Percentiles rank a stretch among this genome's conserved stretches.
These are phyloP conservation scores for Sporothrix globosa DNA, from an alignment of 2,329 filamentous ascomycete genomes.

Conservation along the genomic window DNA sequence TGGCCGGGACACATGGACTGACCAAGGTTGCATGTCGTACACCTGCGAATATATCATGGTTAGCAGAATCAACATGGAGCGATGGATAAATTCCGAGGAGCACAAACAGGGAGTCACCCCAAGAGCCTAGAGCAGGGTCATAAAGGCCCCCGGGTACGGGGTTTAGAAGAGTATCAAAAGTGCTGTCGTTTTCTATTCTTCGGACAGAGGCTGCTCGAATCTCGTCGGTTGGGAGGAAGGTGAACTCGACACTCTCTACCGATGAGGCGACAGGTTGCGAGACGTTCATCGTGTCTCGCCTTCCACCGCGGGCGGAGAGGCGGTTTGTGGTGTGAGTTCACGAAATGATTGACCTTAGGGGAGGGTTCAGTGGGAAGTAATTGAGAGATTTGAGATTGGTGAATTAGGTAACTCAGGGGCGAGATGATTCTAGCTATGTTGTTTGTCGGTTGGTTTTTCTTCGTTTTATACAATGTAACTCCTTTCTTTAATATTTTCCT, in stretches of 20 bases:
- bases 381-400: neutral
- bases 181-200: conserved; percentile 87
- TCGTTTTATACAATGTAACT: no score
- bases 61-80: neutral
- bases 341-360: neutral
- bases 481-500: neutral
- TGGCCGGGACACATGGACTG: conserved; percentile 86
- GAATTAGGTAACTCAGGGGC: neutral
- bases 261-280: conserved; percentile 81
- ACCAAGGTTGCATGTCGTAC: conserved; percentile 87
- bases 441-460: neutral
- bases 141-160: conserved; percentile 90
- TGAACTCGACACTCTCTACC: conserved; percentile 87
- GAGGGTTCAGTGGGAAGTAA: neutral
- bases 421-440: neutral
- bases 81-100: neutral
- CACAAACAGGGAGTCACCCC: conserved; percentile 80
- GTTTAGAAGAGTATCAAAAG: conserved; percentile 90
- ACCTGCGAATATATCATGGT: conserved; percentile 56
- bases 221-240: conserved; percentile 78
- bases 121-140: conserved; percentile 87
- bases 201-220: conserved; percentile 90
- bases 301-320: neutral
- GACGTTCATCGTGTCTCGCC: conserved; percentile 61
- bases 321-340: neutral